These are phyloP conservation scores for Pseudogymnoascus sp. DNA, from an alignment of 2,329 filamentous ascomycete species.

Conservation along the genomic window DNA sequence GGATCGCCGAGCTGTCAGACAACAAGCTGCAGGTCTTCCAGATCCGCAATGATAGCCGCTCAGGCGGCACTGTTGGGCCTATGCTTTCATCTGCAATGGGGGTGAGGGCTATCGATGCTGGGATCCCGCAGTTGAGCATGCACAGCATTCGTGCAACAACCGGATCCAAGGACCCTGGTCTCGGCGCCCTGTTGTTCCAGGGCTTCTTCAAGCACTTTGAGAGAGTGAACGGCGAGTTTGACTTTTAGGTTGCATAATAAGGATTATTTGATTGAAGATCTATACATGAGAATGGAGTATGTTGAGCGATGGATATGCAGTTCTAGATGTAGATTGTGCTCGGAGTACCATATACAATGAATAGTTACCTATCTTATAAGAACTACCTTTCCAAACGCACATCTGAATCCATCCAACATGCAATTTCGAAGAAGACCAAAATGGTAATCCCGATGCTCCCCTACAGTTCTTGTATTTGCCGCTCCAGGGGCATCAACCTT, in stretches of 20 bases:
- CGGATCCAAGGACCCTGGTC: conserved; percentile 73
- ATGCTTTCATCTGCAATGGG: conserved; percentile 77
- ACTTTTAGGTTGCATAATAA: conserved; percentile 24
- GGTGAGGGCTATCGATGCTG: conserved; percentile 75
- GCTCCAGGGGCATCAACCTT: not conserved
- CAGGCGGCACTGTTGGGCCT: conserved; percentile 90
- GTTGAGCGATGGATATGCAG: not conserved
- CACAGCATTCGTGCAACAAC: conserved; percentile 87
- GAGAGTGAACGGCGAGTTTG: conserved; percentile 74
- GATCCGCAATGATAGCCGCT: conserved; percentile 85
- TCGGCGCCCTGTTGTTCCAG: conserved; percentile 83
- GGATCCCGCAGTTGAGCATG: conserved; percentile 89
- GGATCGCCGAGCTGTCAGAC: conserved; percentile 66
- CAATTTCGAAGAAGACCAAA: not conserved
- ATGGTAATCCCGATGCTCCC: not conserved
- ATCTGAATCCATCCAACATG: not conserved
- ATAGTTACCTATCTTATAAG: not conserved
- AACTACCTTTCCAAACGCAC: not conserved
- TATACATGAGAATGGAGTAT: not conserved
- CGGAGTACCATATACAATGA: not conserved
- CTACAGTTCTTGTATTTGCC: not conserved
- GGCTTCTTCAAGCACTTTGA: conserved; percentile 85
- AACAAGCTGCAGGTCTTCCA: conserved; percentile 79
- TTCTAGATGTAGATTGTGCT: not conserved
- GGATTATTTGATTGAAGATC: not conserved